phyloP scores from a whole-genome alignment of 2,329 filamentous ascomycete genomes.

The Trichoderma sp. region DNA sequence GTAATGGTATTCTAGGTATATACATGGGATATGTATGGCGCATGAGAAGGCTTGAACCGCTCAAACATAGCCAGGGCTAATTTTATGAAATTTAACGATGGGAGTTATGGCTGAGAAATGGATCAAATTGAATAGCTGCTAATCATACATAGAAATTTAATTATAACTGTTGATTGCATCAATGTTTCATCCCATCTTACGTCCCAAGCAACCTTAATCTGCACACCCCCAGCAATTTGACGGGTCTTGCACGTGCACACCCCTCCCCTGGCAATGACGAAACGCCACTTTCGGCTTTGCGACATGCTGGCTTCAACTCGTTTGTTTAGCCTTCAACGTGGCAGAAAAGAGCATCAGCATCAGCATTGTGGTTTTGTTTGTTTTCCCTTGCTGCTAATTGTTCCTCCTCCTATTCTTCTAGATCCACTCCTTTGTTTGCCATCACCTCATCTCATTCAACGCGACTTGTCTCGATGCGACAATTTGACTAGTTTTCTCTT shows the following conservation, averaged over 20 bases:
- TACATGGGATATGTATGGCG: background rate
- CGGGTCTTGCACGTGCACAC: constrained; percentile 8
- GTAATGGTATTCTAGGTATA: constrained; percentile 3
- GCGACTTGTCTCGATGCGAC: background rate
- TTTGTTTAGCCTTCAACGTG: constrained; percentile 14
- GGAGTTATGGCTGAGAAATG: background rate
- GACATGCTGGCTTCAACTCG: background rate
- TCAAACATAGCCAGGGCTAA: background rate
- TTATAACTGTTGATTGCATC: background rate
- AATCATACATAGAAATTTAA: too few relatives aligned
- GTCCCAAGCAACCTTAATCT: background rate
- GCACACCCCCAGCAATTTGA: background rate
- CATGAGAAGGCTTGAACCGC: background rate
- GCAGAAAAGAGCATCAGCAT: constrained; percentile 13
- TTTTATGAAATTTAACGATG: background rate
- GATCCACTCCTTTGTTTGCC: background rate
- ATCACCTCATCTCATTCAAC: background rate
- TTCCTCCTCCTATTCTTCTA: background rate
- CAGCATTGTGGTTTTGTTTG: background rate
- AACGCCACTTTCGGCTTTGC: constrained; percentile 20
- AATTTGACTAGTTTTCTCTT: background rate
- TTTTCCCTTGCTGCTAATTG: background rate
- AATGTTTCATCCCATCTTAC: background rate
- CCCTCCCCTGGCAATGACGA: constrained; percentile 16
- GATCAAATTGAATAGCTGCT: background rate